Conservation (phyloP, 1,139 yeast genomes). For the Saccharomyces hybrid region DNA sequence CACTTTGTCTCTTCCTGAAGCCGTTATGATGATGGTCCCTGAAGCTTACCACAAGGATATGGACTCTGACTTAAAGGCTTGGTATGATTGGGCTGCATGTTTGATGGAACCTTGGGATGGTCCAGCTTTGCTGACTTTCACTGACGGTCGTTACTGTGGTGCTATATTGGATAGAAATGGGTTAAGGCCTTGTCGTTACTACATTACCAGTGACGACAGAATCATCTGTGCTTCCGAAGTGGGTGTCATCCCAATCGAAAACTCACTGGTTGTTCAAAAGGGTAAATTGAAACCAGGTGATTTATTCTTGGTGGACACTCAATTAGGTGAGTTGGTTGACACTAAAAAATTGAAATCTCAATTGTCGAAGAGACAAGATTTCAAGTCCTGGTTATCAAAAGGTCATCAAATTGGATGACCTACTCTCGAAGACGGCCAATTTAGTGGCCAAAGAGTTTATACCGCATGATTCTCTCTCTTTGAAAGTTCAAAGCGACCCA, state of each 20-base stretch:
- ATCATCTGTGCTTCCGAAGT: conserved; percentile 98
- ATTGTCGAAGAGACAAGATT: conserved; percentile 82
- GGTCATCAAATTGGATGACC: conserved; percentile 74
- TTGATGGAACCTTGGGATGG: conserved; percentile 99
- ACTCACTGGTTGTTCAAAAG: conserved; percentile 75
- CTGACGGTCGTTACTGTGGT: conserved; percentile 97
- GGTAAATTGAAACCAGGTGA: conserved; percentile 96
- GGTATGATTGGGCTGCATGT: conserved; percentile 99
- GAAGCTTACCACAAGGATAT: conserved; percentile 98
- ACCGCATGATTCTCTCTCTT: conserved; percentile 26
- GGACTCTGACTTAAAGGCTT: conserved; percentile 88
- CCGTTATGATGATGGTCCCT: conserved; percentile 93
- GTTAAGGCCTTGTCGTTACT: conserved; percentile 95
- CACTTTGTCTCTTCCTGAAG: conserved; percentile 87
- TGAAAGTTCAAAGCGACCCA: conserved; percentile 68
- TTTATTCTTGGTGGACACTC: conserved; percentile 90
- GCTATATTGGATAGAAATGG: conserved; percentile 97
- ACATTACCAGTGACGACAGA: conserved; percentile 87
- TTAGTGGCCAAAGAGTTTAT: conserved; percentile 22
- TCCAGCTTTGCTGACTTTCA: conserved; percentile 92
- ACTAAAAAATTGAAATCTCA: conserved; percentile 76
- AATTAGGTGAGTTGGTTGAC: conserved; percentile 87
- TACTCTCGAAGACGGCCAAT: conserved; percentile 41
- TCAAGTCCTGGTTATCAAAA: conserved; percentile 88
- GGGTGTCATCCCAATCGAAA: conserved; percentile 87